Evolutionary conservation across 1,284 basidiomycete species (phyloP).

Genomic region (Tylopilus sp.): DNA sequence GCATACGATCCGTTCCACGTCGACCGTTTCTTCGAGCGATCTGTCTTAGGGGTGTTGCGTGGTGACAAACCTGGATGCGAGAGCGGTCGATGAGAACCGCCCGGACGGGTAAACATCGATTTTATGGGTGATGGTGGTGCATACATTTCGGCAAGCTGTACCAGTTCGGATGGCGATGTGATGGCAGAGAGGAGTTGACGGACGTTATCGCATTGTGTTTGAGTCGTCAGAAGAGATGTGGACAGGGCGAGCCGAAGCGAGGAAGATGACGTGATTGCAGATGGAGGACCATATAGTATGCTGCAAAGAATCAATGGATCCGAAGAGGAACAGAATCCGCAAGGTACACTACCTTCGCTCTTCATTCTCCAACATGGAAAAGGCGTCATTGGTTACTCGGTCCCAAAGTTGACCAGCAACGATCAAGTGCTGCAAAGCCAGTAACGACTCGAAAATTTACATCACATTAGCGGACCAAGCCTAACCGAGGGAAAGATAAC

Average conservation of each 20-base stretch:
- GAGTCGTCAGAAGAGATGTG: constrained; percentile 66
- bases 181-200: constrained; percentile 72
- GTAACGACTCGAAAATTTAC: constrained; percentile 46
- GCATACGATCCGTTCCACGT: constrained; percentile 72
- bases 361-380: constrained; percentile 61
- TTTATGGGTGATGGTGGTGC: constrained; percentile 65
- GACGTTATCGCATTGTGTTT: constrained; percentile 74
- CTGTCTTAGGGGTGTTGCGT: constrained; percentile 26
- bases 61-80: constrained; percentile 41
- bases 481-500: constrained; percentile 25
- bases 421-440: constrained; percentile 61
- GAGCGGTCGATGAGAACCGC: constrained; percentile 38
- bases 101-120: constrained; percentile 34
- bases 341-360: constrained; percentile 51
- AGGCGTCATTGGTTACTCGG: constrained; percentile 61
- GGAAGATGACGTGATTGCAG: constrained; percentile 50
- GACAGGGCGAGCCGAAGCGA: constrained; percentile 65
- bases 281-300: constrained; percentile 33
- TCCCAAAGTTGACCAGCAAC: constrained; percentile 68
- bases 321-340: neutral
- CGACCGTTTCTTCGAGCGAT: constrained; percentile 50
- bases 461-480: constrained; percentile 2
- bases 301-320: constrained; percentile 1
- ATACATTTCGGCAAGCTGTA: constrained; percentile 80
- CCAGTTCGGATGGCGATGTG: constrained; percentile 61